Base-by-base conservation (phyloP, 257 asterid species). In the Gentiana macrophylla region DNA sequence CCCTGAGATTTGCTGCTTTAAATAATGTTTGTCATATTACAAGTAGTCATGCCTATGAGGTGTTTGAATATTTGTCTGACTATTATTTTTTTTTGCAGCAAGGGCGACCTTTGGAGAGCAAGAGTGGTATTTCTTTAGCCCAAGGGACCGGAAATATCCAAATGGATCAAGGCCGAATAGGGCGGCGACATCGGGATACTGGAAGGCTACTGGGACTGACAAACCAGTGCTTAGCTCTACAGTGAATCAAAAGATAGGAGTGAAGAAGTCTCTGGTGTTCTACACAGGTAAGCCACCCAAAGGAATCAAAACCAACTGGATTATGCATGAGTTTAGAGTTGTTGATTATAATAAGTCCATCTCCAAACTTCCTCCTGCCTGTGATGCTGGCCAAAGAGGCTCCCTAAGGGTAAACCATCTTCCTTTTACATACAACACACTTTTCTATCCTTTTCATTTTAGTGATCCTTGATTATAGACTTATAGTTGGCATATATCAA, bases 171-270 rank as follows among this genome's bases (percentile, higher is more conserved):
- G 84, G 64, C 84, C 84, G 4, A 77, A 77, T 51, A 52, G 80
- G 10, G 80, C 84, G 10, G 80, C 80, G 9, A 77, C 84, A 5
- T 77, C 84, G 1, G 84, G 84, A 1, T 77, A 77, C 43, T 77
- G 84, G 84, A 77, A 77, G 67, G 84, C 84, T 44, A 77, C 84
- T 12, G 80, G 84, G 36, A 77, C 84, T 6, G 80, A 77, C 15
- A 77, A 77, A 68, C 80, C 84, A 11, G 84, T 77, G 11, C 62
- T 77, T n/a, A 74, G 76, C 15, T 66, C 70, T 33, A 76, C 78
- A 3, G 84, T 80, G 46, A 71, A 24, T 24, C 24, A 74, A 2
- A 77, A 77, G 32, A 80, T 77, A 9, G 80, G 80, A 0, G 84
- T 74, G 34, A 77, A 77, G 63, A 77, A 77, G 55, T 79, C 80